A percentile compares a stretch with the other conserved stretches of the same genome.
These are phyloP conservation scores for Cryptosporidium muris DNA, from an alignment of 169 alveolate genomes.

Conservation along the genomic window DNA sequence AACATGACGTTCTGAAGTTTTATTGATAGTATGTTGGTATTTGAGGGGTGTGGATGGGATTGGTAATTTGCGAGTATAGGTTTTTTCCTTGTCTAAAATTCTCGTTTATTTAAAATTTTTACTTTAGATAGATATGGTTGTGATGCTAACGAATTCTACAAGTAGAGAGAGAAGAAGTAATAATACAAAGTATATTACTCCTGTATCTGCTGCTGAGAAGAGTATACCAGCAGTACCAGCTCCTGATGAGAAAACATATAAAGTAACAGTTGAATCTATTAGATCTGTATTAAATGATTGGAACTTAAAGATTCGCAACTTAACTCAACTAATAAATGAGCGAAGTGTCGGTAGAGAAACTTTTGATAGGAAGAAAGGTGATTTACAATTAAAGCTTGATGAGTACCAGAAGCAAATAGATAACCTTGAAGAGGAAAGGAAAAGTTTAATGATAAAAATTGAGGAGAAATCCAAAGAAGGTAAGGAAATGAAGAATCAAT, in stretches of 20 bases:
- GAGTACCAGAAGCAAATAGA: constrained; percentile 62
- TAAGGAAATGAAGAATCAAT: constrained; percentile 57
- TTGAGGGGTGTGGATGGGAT: no score
- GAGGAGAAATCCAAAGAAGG: constrained; percentile 67
- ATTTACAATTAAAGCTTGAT: constrained; percentile 53
- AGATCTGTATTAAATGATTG: constrained; percentile 58
- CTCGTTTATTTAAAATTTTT: no score
- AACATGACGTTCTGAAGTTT: no score
- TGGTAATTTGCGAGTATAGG: no score
- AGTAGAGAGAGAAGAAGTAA: constrained; percentile 53
- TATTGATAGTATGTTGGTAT: no score
- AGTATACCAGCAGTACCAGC: constrained; percentile 69
- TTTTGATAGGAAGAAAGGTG: constrained; percentile 60
- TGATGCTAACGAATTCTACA: constrained; percentile 48
- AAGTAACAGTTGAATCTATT: constrained; percentile 58
- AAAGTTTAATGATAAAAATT: constrained; percentile 43
- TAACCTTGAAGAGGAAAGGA: constrained; percentile 58
- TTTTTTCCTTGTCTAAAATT: no score
- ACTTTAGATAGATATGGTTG: constrained; percentile 29
- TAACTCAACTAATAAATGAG: constrained; percentile 57
- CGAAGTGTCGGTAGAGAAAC: constrained; percentile 71
- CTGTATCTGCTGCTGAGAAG: constrained; percentile 70
- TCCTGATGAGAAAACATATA: constrained; percentile 64
- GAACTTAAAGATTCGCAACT: constrained; percentile 42
- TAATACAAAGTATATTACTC: constrained; percentile 55